Conservation (phyloP, 2,329 filamentous ascomycete species). For the Diaporthe sp. region DNA sequence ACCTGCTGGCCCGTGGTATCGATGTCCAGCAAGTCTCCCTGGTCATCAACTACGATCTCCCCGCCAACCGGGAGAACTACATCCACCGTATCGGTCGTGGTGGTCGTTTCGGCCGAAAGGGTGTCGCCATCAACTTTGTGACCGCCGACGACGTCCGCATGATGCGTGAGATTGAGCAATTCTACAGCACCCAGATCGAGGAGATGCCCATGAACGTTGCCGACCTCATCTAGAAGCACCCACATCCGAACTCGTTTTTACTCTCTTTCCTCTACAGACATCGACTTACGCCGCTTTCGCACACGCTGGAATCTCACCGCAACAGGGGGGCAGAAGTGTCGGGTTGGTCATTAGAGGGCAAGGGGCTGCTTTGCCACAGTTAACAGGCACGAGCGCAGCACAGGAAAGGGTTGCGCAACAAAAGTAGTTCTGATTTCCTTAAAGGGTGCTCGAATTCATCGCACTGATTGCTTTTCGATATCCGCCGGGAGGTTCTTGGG, state of each 20-base stretch:
- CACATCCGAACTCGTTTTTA: conserved; percentile 28
- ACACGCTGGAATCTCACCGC: conserved; percentile 26
- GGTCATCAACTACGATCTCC: conserved; percentile 99
- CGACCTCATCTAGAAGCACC: conserved; percentile 56
- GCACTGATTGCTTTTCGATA: conserved; percentile 36
- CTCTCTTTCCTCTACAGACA: conserved; percentile 33
- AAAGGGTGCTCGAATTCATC: conserved; percentile 34
- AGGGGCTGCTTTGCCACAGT: conserved; percentile 35
- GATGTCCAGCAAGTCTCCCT: conserved; percentile 98
- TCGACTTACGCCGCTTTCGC: conserved; percentile 32
- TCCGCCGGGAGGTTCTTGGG: conserved; percentile 28
- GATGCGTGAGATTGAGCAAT: conserved; percentile 87
- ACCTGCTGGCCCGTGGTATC: conserved; percentile 98
- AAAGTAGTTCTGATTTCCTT: conserved; percentile 34
- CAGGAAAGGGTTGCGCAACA: conserved; percentile 32
- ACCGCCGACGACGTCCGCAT: conserved; percentile 98
- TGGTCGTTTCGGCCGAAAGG: conserved; percentile 95
- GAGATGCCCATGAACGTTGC: conserved; percentile 98
- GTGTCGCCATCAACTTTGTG: conserved; percentile 99
- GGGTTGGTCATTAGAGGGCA: conserved; percentile 37
- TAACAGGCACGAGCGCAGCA: conserved; percentile 31
- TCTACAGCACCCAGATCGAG: conserved; percentile 88
- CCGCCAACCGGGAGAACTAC: conserved; percentile 99
- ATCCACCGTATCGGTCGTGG: conserved; percentile 98
- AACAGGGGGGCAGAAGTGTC: conserved; percentile 33